phyloP scores from a whole-genome alignment of 164 flowering plant species.

The Tetracentron sinense region DNA sequence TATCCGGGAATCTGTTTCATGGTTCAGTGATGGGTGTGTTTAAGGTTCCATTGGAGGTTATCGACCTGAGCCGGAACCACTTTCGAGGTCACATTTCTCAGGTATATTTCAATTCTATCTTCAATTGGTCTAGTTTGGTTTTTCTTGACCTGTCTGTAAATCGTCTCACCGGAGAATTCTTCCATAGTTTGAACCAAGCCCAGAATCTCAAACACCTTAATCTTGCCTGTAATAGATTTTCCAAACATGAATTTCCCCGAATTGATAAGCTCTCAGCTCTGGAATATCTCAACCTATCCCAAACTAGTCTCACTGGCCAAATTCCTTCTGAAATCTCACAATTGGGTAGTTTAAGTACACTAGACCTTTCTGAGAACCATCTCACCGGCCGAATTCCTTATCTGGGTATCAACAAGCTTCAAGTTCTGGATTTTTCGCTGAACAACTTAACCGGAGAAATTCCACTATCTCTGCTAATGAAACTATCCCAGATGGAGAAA shows the following conservation, averaged over 20 bases:
- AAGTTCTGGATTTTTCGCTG: slow-evolving; percentile 46
- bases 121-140: slow-evolving; percentile 55
- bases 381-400: slow-evolving; percentile 53
- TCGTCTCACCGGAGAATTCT: slow-evolving; percentile 60
- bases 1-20: slow-evolving; percentile 62
- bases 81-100: slow-evolving; percentile 77
- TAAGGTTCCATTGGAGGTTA: slow-evolving; percentile 44
- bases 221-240: slow-evolving; percentile 71
- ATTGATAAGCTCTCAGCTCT: slow-evolving; percentile 34
- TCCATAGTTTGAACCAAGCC: slow-evolving; percentile 34
- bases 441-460: slow-evolving; percentile 29
- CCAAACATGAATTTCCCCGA: slow-evolving; percentile 41
- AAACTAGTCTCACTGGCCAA: slow-evolving; percentile 37
- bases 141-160: slow-evolving; percentile 71
- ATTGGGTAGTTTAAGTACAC: slow-evolving; percentile 38
- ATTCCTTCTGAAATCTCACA: slow-evolving; percentile 47
- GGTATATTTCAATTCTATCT: slow-evolving; percentile 52
- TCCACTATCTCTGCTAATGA: slow-evolving; percentile 9
- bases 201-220: slow-evolving; percentile 62
- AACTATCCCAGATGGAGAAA: slow-evolving; percentile 18
- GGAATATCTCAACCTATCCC: slow-evolving; percentile 73
- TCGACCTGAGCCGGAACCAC: slow-evolving; percentile 73
- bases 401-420: slow-evolving; percentile 32
- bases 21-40: slow-evolving; percentile 60
- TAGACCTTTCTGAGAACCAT: slow-evolving; percentile 70